Base-by-base conservation (phyloP, 2,329 filamentous ascomycete species). In the Fusarium setosum region DNA sequence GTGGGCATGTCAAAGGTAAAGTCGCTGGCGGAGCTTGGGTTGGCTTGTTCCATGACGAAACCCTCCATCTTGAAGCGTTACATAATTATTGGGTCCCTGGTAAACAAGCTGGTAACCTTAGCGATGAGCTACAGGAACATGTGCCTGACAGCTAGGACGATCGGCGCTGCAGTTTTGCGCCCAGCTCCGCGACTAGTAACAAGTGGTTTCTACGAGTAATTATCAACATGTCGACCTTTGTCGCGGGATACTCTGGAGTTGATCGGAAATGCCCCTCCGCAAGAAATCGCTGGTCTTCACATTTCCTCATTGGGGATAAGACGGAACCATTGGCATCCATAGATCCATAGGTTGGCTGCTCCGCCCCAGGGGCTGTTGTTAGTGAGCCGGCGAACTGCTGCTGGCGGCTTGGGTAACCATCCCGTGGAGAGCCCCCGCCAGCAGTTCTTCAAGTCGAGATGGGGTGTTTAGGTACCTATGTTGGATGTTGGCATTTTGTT, bases 151-250 rank as follows among this genome's bases (percentile, higher is more conserved):
- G 37, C 5, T 37, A 18, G 21, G 32, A 38, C 13, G 29, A 47
- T 53, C 61, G 44, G 57, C 49, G 53, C 41, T 64, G 49, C 32
- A 64, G 48, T 67, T 54, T 60, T 37, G 52, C n/a, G 34, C 65
- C 26, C 23, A 35, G 31, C 26, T 12, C n/a, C 34, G 21, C 52
- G 56, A 38, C 44, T 26, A 34, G 37, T 21, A 17, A 40, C 26
- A 61, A 29, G 38, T 48, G n/a, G 20, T 35, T 47, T 26, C 13
- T 29, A 29, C 41, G 52, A 47, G 37, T 57, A n/a, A n/a, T n/a
- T n/a, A 63, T 59, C 59, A 44, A 63, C 55, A 64, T 57, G 45
- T 45, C 34, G 24, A 18, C 18, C 42, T 31, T 42, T 49, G 34
- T 47, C 41, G 61, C 24, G 47, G 61, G 56, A 50, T 52, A 49